Evolutionary conservation across 371 early-diverging fungal genomes (phyloP).

Genomic region (Circinella minor): DNA sequence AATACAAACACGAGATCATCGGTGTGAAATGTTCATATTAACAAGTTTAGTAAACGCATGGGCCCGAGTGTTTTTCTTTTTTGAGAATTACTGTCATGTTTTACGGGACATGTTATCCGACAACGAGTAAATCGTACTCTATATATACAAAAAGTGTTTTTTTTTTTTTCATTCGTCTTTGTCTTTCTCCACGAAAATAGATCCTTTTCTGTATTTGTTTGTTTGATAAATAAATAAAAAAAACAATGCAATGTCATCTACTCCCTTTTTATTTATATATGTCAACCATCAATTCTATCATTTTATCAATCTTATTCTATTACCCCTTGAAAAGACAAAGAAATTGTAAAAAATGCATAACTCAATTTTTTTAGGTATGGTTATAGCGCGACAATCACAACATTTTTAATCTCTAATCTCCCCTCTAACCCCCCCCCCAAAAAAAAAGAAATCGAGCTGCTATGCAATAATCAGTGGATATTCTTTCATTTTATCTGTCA

Average conservation of each 20-base stretch:
- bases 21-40: background rate
- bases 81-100: background rate
- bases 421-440: background rate
- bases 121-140: background rate
- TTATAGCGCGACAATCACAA: too few relatives aligned
- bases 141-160: too few relatives aligned
- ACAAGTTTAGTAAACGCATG: background rate
- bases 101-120: constrained; percentile 1
- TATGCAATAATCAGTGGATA: constrained; percentile 3
- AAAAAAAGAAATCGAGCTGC: background rate
- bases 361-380: too few relatives aligned
- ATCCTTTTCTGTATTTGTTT: background rate
- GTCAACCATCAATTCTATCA: background rate
- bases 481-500: background rate
- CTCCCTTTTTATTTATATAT: background rate
- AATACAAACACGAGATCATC: constrained; percentile 5
- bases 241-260: background rate
- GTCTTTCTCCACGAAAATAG: background rate
- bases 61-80: background rate
- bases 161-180: too few relatives aligned
- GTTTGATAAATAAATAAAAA: background rate
- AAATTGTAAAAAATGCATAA: background rate
- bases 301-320: background rate
- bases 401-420: too few relatives aligned
- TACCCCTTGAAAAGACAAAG: background rate